Evolutionary conservation across 2,329 filamentous ascomycete species (phyloP).

Genomic region (Talaromyces sp.): DNA sequence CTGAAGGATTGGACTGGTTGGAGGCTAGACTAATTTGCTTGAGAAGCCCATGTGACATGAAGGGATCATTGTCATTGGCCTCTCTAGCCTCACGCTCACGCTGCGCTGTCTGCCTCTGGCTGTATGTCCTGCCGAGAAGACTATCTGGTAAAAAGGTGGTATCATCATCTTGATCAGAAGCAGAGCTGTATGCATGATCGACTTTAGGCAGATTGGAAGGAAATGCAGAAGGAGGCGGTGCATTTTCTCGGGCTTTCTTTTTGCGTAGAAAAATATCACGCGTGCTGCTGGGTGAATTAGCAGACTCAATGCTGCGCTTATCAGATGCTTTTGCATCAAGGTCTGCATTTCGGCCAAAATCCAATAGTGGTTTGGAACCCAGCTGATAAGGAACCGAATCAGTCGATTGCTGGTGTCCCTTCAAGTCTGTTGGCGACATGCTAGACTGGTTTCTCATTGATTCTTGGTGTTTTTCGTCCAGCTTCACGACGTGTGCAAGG

Average conservation of each 20-base stretch:
- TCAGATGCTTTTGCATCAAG: slow-evolving; percentile 22
- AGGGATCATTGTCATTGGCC: slow-evolving; percentile 34
- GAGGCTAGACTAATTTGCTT: slow-evolving; percentile 47
- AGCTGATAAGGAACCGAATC: slow-evolving; percentile 49
- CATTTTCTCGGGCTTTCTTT: slow-evolving; percentile 23
- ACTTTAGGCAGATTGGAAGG: slow-evolving; percentile 19
- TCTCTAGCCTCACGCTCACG: slow-evolving; percentile 33
- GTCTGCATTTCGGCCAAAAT: slow-evolving; percentile 55
- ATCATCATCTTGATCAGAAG: slow-evolving; percentile 13
- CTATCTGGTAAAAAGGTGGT: slow-evolving; percentile 32
- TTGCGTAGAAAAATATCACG: slow-evolving; percentile 23
- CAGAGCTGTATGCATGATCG: slow-evolving; percentile 16
- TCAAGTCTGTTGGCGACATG: slow-evolving; percentile 20
- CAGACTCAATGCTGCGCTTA: neutral
- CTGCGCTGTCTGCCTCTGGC: slow-evolving; percentile 34
- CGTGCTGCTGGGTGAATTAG: neutral
- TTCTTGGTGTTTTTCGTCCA: slow-evolving; percentile 38
- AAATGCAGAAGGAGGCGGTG: slow-evolving; percentile 24
- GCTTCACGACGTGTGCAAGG: slow-evolving; percentile 65
- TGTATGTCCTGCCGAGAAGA: slow-evolving; percentile 36
- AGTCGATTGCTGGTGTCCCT: slow-evolving; percentile 14
- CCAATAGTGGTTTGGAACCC: slow-evolving; percentile 61
- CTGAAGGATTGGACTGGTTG: slow-evolving; percentile 14
- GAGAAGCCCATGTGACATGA: slow-evolving; percentile 50
- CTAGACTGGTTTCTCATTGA: neutral